Conservation (phyloP, 2,329 filamentous ascomycete species). For the Chaetomiaceae sp. region DNA sequence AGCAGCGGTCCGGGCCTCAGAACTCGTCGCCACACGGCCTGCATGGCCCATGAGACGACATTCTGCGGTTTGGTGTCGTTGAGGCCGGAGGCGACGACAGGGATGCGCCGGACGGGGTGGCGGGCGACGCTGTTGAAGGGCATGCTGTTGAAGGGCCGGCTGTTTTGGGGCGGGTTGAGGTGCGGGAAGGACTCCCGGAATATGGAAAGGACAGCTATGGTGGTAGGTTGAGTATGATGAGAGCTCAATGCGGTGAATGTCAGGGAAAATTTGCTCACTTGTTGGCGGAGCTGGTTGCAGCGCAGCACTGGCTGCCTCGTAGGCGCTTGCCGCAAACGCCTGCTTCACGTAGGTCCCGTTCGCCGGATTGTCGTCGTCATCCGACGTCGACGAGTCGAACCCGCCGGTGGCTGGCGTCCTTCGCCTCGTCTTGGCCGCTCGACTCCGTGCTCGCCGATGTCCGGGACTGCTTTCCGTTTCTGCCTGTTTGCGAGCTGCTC, state of each 20-base stretch:
- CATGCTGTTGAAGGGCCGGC: too few species aligned
- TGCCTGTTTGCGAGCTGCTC: not conserved
- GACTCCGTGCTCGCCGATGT: not conserved
- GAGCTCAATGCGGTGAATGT: not conserved
- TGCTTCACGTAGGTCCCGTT: not conserved
- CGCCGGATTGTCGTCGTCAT: not conserved
- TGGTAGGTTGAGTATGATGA: too few species aligned
- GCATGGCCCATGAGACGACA: constrained; percentile 13
- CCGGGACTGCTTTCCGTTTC: not conserved
- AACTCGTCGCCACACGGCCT: constrained; percentile 15
- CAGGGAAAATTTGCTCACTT: not conserved
- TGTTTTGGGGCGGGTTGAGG: not conserved
- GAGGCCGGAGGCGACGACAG: not conserved
- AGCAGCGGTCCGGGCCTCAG: constrained; percentile 6
- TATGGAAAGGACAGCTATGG: too few species aligned
- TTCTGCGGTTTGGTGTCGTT: constrained; percentile 8
- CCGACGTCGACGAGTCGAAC: not conserved
- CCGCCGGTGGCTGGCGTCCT: not conserved
- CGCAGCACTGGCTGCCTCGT: not conserved
- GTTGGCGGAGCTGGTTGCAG: not conserved
- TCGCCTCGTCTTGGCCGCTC: not conserved
- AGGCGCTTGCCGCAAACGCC: not conserved
- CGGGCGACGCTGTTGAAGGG: not conserved
- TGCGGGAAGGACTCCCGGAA: too few species aligned
- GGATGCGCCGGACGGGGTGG: constrained; percentile 2